phyloP scores from a whole-genome alignment of 352 stramenopile genomes.

The Pythium folliculosum region DNA sequence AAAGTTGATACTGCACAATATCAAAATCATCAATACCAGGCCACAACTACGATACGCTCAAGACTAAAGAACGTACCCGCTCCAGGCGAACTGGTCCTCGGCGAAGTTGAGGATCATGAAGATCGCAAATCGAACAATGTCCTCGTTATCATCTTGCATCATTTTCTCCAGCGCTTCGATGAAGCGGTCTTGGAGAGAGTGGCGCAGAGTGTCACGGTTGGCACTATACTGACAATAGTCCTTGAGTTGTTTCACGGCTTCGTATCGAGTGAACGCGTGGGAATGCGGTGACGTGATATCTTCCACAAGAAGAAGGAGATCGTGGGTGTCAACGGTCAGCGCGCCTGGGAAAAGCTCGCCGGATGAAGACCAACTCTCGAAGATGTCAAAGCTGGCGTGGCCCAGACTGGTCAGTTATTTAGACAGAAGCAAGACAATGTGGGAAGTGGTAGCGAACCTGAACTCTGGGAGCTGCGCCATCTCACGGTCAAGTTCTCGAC shows the following conservation, averaged over 20 bases:
- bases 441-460: conserved; percentile 39
- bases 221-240: conserved; percentile 60
- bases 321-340: conserved; percentile 44
- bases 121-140: conserved; percentile 77
- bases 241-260: conserved; percentile 75
- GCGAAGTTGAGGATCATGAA: conserved; percentile 73
- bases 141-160: conserved; percentile 70
- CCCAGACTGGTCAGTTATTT: not conserved
- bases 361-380: conserved; percentile 54
- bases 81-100: conserved; percentile 44
- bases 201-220: conserved; percentile 48
- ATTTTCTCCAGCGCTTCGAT: conserved; percentile 54
- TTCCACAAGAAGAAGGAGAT: conserved; percentile 57
- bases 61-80: conserved; percentile 1
- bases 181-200: conserved; percentile 49
- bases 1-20: conserved; percentile 46
- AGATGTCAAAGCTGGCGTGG: conserved; percentile 60
- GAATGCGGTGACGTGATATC: conserved; percentile 54
- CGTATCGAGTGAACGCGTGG: conserved; percentile 58
- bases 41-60: not conserved
- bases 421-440: not conserved
- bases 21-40: not conserved
- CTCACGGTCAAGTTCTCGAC: conserved; percentile 60
- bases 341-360: conserved; percentile 53
- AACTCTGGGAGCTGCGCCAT: conserved; percentile 61